phyloP scores from a whole-genome alignment of 1,139 yeast genomes.

The Yamadazyma dendronema region DNA sequence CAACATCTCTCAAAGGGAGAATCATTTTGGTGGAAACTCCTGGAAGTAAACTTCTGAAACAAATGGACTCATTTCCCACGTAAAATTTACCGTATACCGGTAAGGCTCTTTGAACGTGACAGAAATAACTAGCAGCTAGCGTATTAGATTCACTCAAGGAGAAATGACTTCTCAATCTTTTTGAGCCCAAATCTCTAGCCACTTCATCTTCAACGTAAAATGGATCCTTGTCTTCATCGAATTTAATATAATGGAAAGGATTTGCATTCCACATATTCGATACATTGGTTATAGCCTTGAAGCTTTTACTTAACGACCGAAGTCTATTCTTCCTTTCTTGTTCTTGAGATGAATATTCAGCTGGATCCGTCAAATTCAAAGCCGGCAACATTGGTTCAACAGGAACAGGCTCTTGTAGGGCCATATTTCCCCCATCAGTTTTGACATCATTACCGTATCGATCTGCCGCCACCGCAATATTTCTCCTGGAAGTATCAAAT shows the following conservation, averaged over 20 bases:
- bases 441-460: constrained; percentile 18
- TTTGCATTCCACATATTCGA: constrained; percentile 61
- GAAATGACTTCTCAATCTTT: constrained; percentile 63
- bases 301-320: constrained; percentile 25
- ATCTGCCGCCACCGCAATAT: constrained; percentile 23
- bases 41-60: constrained; percentile 78
- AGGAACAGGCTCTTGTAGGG: constrained; percentile 9
- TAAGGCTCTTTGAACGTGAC: constrained; percentile 65
- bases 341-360: constrained; percentile 20
- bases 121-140: constrained; percentile 67
- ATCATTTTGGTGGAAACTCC: constrained; percentile 81
- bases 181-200: constrained; percentile 46
- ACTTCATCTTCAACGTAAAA: constrained; percentile 43
- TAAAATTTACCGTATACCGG: constrained; percentile 85
- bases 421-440: constrained; percentile 2
- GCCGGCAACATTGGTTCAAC: constrained; percentile 18
- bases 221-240: constrained; percentile 33
- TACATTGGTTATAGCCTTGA: constrained; percentile 36
- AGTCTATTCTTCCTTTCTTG: constrained; percentile 16
- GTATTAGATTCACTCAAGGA: constrained; percentile 52
- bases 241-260: constrained; percentile 55
- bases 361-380: constrained; percentile 29
- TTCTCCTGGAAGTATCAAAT: constrained; percentile 30
- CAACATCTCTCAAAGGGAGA: constrained; percentile 73
- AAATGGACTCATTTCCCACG: constrained; percentile 61